Base-by-base conservation (phyloP, 129 eudicot species). In the Glebionis coronaria region DNA sequence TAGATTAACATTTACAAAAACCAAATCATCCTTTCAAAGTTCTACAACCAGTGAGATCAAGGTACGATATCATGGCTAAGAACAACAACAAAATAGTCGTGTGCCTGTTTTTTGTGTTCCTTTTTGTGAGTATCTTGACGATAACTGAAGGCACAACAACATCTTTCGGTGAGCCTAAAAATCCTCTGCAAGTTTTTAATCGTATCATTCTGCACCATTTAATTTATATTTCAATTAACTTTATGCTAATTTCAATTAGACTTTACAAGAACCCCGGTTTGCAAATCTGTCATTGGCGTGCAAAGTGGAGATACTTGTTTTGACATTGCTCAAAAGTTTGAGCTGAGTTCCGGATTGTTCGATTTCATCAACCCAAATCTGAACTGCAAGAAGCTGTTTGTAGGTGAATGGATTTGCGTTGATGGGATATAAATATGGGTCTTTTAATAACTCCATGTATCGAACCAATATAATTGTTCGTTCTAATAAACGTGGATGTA, bases 381-480 rank as follows among this genome's bases (percentile, higher is more conserved):
- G 67, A 71, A 77, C 49, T 78, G 90, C 61, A 25, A 61, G 21
- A 58, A 65, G 28, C 59, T 80, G 69, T 84, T 84, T 54, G 67
- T 75, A 12, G 86, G 86, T 15, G 81, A 78, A 73, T 81, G 90
- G 82, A 27, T 81, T 74, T 84, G 90, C 51, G 46, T 84, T 20
- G 56, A 74, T 7, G 88, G 88, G 16, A n/a, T 25, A 53, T 35
- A 61, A 66, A 11, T 12, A 7, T n/a, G 12, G 2, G 16, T 62
- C 25, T 11, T 13, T 46, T 46, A 14, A 54, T 40, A 44, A n/a
- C 12, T 25, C 18, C 60, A 9, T 61, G 21, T n/a, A n/a, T n/a
- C n/a, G n/a, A n/a, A n/a, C n/a, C n/a, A n/a, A n/a, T n/a, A n/a
- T n/a, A n/a, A n/a, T n/a, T n/a, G n/a, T n/a, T n/a, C n/a, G n/a